Evolutionary conservation across 1,284 basidiomycete species (phyloP), one percentile per base, ranked within the genome.

Genomic region (Kwoniella shivajii): DNA sequence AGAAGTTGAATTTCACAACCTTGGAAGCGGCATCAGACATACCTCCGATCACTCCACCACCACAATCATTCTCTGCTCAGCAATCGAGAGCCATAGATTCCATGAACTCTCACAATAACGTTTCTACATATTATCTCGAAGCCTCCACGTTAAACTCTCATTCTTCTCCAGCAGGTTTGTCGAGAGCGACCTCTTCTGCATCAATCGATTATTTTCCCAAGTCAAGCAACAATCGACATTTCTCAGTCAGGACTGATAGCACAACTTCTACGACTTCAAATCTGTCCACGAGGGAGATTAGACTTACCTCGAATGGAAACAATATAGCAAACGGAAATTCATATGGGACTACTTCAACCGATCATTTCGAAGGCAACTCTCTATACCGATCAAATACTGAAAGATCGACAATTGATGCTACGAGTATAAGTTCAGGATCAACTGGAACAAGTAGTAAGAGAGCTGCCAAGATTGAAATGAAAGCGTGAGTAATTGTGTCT

Each of bases 401-500:
- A n/a, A 24, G 39, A 6, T 49, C 56, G 1, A 50, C 38, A 18
- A 29, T 31, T 34, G 59, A 63, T 36, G 52, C 41, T 1, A 48
- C 48, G 7, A 66, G 60, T 54, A 63, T 63, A 24, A 57, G 56
- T 16, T 64, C 61, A 11, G 69, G 65, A 10, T 65, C 61, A 3
- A 68, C 66, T 1, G 64, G 67, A 1, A 58, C 60, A 26, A 57
- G 57, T 18, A 58, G 53, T 45, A 62, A 64, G 34, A 37, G 30
- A 20, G 54, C 57, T n/a, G 45, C 36, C 4, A 72, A 72, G 44
- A 56, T 49, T 4, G 69, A 68, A 37, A 53, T 56, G 46, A 68
- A 72, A 46, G 55, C 56, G 69, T 70, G 41, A 67, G 69, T 66
- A 3, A 11, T 34, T 30, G 2, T 14, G 30, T 34, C 22, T 41